A percentile compares a stretch with the other conserved stretches of the same genome.
Conservation (phyloP, 345 rosid genomes). For the Arabidopsis thaliana region TAIR10.1 NC_003074.8:786501-787000, state of each 20-base stretch:
- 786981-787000: not conserved
- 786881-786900: slow-evolving; percentile 98
- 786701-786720: slow-evolving; percentile 8
- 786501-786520: slow-evolving; percentile 92
- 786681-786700: not conserved
- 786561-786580: slow-evolving; percentile 97
- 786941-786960: not conserved
- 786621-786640: not conserved
- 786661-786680: slow-evolving; percentile 2
- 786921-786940: slow-evolving; percentile 77
- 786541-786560: slow-evolving; percentile 90
- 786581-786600: slow-evolving; percentile 55
- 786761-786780: not conserved
- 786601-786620: not conserved
- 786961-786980: slow-evolving; percentile 1
- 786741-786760: not conserved
- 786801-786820: not conserved
- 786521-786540: slow-evolving; percentile 98
- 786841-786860: slow-evolving; percentile 13
- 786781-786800: not conserved
- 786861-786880: slow-evolving; percentile 77
- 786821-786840: not conserved
- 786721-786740: not conserved
- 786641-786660: slow-evolving; percentile 21
- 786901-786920: slow-evolving; percentile 91